phyloP scores from a whole-genome alignment of 345 rosid genomes.

The Lagerstroemia speciosa region DNA sequence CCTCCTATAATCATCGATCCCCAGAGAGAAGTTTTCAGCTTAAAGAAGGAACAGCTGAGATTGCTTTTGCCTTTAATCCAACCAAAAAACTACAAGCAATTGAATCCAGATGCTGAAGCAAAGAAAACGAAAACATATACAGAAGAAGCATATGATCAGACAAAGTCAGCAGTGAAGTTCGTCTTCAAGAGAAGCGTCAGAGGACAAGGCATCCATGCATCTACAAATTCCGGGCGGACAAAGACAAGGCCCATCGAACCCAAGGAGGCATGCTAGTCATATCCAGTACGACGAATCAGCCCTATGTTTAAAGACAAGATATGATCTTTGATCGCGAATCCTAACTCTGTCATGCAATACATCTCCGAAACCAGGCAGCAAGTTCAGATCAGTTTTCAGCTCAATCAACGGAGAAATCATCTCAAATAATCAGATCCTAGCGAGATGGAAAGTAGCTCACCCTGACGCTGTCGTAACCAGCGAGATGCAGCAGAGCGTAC shows the following conservation, averaged over 20 bases:
- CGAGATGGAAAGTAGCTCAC: conserved; percentile 14
- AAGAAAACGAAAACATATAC: too few species aligned
- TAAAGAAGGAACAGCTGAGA: not conserved
- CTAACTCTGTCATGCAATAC: not conserved
- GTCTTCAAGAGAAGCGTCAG: too few species aligned
- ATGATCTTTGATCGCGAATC: not conserved
- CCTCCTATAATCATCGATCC: conserved; percentile 44
- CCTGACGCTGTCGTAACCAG: conserved; percentile 88
- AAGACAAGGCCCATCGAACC: too few species aligned
- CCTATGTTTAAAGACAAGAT: not conserved
- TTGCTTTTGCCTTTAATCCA: not conserved
- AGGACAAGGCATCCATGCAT: too few species aligned
- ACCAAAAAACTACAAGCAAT: not conserved
- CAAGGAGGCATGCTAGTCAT: not conserved
- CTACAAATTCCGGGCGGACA: too few species aligned
- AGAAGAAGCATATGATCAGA: too few species aligned
- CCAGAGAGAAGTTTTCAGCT: not conserved
- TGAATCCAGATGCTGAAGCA: not conserved
- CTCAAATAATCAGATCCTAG: not conserved
- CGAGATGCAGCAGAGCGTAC: conserved; percentile 89
- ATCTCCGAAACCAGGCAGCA: not conserved
- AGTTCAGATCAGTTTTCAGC: conserved; percentile 4
- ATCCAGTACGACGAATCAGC: not conserved
- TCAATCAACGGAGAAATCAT: not conserved
- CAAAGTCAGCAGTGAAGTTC: too few species aligned